Evolutionary conservation across 1,284 basidiomycete species (phyloP), one percentile per base, ranked within the genome.

Genomic region (Leccinum olivaceoglutinosum): DNA sequence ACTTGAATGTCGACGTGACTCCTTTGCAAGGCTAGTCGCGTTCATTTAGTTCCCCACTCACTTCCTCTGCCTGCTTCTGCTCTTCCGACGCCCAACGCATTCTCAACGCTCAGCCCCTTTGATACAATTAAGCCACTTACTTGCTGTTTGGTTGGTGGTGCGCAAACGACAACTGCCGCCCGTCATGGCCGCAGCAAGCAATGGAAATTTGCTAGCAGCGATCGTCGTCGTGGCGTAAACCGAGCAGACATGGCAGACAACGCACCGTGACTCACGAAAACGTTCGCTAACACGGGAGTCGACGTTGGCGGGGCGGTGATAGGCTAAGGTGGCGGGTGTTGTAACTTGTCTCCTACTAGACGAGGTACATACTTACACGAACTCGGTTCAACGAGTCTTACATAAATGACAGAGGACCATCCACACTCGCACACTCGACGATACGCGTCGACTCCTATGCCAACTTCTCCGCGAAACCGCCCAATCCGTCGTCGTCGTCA

Each of bases 401-500:
- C 36, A 38, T 38, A 38, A 38, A 38, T 38, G 11, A 32, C 29
- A 32, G 44, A 46, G 44, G 44, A 32, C 29, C 29, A 32, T 32
- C 29, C 29, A 32, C 29, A 46, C 44, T 44, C 41, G 41, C 41
- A 1, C n/a, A 46, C 44, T 46, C 9, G 44, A 70, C 58, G 60
- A 67, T 38, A 59, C 66, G 1, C 71, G 72, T 1, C 38, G 64
- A 2, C 68, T 6, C 25, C 73, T 83, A 51, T 76, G 79, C 14
- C 69, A 68, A 5, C 77, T 87, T 14, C 74, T 87, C 21, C 79
- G 85, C 63, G 79, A 83, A 64, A 82, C 82, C 10, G 85, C 85
- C 0, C 85, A 87, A 68, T 80, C 85, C 18, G 85, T 87, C n/a
- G 83, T 83, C 16, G 83, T 87, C 55, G 78, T 86, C 63, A 86